Percentiles rank a stretch among this genome's conserved stretches.
Evolutionary conservation across 257 asterid species (phyloP).

Genomic region (Marsdenia floribunda): DNA sequence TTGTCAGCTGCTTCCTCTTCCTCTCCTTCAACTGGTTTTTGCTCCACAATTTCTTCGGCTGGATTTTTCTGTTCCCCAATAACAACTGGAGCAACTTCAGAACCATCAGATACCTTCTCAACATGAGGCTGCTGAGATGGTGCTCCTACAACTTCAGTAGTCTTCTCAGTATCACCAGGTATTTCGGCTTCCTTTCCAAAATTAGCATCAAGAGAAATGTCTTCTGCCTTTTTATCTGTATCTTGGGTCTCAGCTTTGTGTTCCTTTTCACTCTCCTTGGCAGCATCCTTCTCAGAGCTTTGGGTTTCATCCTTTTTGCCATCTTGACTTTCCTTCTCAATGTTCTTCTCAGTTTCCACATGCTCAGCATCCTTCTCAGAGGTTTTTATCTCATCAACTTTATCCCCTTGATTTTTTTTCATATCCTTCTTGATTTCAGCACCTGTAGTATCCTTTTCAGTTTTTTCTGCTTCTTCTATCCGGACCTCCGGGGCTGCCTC

Average conservation of each 20-base stretch:
- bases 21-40: slow-evolving; percentile 13
- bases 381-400: slow-evolving; percentile 12
- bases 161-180: slow-evolving; percentile 19
- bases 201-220: slow-evolving; percentile 13
- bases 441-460: slow-evolving; percentile 11
- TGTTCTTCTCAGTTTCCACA: slow-evolving; percentile 14
- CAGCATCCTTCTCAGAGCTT: slow-evolving; percentile 7
- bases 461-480: slow-evolving; percentile 30
- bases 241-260: slow-evolving; percentile 10
- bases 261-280: slow-evolving; percentile 12
- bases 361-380: slow-evolving; percentile 7
- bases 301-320: slow-evolving; percentile 13
- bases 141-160: slow-evolving; percentile 10
- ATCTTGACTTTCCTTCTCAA: slow-evolving; percentile 12
- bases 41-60: slow-evolving; percentile 12
- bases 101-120: slow-evolving; percentile 14
- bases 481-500: slow-evolving; percentile 25
- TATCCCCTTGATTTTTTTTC: slow-evolving; percentile 14
- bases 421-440: slow-evolving; percentile 17
- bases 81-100: slow-evolving; percentile 20
- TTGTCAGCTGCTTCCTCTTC: slow-evolving; percentile 14
- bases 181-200: slow-evolving; percentile 15
- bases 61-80: slow-evolving; percentile 3
- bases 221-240: slow-evolving; percentile 15
- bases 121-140: slow-evolving; percentile 4